Base-by-base conservation (phyloP, 139 green algal species). In the Chara braunii region DNA sequence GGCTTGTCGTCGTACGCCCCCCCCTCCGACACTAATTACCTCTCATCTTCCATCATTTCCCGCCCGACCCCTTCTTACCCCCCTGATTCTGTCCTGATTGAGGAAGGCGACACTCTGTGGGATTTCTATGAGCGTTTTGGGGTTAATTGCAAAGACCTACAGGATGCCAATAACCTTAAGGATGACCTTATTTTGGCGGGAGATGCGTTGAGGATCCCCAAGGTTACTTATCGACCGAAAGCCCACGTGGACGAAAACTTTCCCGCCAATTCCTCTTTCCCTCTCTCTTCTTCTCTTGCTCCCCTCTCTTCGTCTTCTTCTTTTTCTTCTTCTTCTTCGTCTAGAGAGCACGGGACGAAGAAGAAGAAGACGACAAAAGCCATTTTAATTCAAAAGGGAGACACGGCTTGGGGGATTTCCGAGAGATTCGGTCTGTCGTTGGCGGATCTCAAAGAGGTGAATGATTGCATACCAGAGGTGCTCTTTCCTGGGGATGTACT, bases 361-460 rank as follows among this genome's bases (percentile, higher is more conserved):
- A 23, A n/a, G 0, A 2, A 51, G 28, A 63, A 52, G 24, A 70
- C 61, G 23, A 70, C 61, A 28, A 70, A 74, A 29, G 22, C 30
- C 26, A 43, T 74, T 8, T 4, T 31, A 43, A 57, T 74, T 6
- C 35, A 63, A 12, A 28, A 62, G 5, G 65, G 65, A 7, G 65
- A 74, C 58, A 74, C 48, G 14, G 48, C 54, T 12, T 74, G 55
- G 55, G 65, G 60, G 34, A 74, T 74, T 37, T 37, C 65, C 9
- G 29, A 35, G 24, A 35, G 58, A 34, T 72, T 72, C 26, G 65
- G 65, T n/a, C 12, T 74, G 2, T 70, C 58, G 22, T 29, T 61
- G 12, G 58, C 43, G 9, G 58, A 60, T 28, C 23, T 74, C 12
- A 8, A 73, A 28, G 37, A 22, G 14, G 26, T 37, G 26, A 73